Conservation (phyloP, 352 stramenopile genomes). For the Pythium brassicae region DNA sequence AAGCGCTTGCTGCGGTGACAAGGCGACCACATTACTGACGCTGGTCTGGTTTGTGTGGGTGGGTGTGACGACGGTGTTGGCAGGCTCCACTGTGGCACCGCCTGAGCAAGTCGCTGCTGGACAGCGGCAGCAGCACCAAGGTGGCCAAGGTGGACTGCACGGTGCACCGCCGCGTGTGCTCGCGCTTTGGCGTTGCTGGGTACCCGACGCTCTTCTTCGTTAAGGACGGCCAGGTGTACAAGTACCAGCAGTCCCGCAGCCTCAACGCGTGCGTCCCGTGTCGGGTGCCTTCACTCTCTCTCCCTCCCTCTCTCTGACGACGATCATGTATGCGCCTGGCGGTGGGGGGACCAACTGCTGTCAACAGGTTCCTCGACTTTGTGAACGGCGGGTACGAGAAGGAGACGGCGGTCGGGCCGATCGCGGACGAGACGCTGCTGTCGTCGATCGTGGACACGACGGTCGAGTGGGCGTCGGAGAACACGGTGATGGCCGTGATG, state of each 20-base stretch:
- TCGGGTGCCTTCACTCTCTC: neutral
- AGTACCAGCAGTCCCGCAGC: conserved; percentile 67
- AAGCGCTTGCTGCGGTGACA: too few relatives aligned
- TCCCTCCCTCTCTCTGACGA: neutral
- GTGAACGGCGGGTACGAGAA: conserved; percentile 52
- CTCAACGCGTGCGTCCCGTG: conserved; percentile 34
- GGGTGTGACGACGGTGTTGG: neutral
- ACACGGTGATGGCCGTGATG: conserved; percentile 62
- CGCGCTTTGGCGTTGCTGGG: conserved; percentile 74
- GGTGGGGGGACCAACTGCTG: too few relatives aligned
- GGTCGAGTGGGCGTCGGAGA: conserved; percentile 64
- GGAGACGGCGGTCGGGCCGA: conserved; percentile 44
- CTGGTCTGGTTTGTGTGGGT: too few relatives aligned
- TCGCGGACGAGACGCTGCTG: conserved; percentile 59
- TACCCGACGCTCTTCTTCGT: conserved; percentile 81
- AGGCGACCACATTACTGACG: too few relatives aligned
- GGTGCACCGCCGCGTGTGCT: conserved; percentile 76
- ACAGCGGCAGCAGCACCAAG: conserved; percentile 47
- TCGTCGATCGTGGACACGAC: conserved; percentile 56
- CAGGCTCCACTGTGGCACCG: conserved; percentile 67
- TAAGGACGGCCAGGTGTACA: conserved; percentile 68
- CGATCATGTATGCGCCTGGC: neutral
- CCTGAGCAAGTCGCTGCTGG: conserved; percentile 59
- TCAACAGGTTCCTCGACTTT: conserved; percentile 43
- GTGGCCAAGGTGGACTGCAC: conserved; percentile 75